These are phyloP conservation scores for Blechomonas ayalai DNA, from an alignment of 208 protist genomes.

Conservation along the genomic window DNA sequence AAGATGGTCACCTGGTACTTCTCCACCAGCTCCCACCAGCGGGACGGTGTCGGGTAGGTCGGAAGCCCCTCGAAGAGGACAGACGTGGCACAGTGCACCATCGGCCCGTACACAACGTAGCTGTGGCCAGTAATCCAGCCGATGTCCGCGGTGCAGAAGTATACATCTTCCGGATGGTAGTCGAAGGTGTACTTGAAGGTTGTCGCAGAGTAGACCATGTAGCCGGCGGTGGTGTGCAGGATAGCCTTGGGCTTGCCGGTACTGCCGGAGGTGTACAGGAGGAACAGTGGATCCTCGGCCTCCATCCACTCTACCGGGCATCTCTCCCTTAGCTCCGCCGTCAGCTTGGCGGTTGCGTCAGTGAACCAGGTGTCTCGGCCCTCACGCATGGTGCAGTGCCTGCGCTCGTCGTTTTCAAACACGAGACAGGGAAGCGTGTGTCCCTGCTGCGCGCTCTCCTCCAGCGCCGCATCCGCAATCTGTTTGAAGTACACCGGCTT, in stretches of 20 bases:
- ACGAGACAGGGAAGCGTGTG: constrained; percentile 37
- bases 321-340: constrained; percentile 12
- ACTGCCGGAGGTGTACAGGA: constrained; percentile 97
- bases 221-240: constrained; percentile 91
- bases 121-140: constrained; percentile 97
- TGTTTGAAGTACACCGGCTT: constrained; percentile 90
- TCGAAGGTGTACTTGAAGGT: constrained; percentile 95
- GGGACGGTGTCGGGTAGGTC: constrained; percentile 74
- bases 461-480: constrained; percentile 74
- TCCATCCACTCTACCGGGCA: constrained; percentile 88
- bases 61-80: constrained; percentile 95
- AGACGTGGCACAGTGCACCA: constrained; percentile 93
- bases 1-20: constrained; percentile 94
- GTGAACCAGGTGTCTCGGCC: constrained; percentile 68
- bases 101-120: constrained; percentile 98
- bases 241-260: constrained; percentile 97
- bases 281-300: constrained; percentile 94
- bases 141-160: constrained; percentile 88
- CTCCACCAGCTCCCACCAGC: constrained; percentile 94
- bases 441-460: constrained; percentile 19
- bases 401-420: constrained; percentile 27
- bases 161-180: constrained; percentile 94
- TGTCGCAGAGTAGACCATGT: constrained; percentile 90
- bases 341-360: constrained; percentile 36
- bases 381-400: constrained; percentile 41